phyloP scores from a whole-genome alignment of 1,284 basidiomycete species.

The Blastosporella zonata region DNA sequence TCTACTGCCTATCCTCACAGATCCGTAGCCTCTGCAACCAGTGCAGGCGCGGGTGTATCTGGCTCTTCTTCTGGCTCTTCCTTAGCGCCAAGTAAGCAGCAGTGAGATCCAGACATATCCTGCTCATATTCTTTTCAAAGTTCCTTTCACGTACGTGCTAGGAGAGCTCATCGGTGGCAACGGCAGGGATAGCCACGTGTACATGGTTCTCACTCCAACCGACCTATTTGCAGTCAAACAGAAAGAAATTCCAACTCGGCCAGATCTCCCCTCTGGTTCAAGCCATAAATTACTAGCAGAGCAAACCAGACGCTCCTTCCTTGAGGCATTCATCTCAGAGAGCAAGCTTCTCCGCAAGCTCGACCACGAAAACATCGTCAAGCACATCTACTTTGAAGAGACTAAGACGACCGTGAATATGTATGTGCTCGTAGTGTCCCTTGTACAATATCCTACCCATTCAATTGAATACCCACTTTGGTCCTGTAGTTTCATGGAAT shows the following conservation, averaged over 20 bases:
- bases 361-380: conserved; percentile 16
- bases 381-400: conserved; percentile 15
- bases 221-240: conserved; percentile 17
- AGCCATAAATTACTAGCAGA: neutral
- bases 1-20: neutral
- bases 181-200: conserved; percentile 14
- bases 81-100: conserved; percentile 13
- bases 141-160: conserved; percentile 11
- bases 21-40: neutral
- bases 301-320: conserved; percentile 8
- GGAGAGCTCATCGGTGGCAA: conserved; percentile 14
- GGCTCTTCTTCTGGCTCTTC: neutral
- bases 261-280: neutral
- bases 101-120: conserved; percentile 5
- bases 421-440: conserved; percentile 10
- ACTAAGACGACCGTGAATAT: conserved; percentile 14
- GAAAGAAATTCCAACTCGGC: conserved; percentile 13
- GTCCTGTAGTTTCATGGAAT: conserved; percentile 72
- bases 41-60: neutral
- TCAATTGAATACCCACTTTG: conserved; percentile 1
- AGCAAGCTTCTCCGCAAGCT: conserved; percentile 14
- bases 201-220: conserved; percentile 13
- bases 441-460: neutral
- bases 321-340: conserved; percentile 13
- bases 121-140: conserved; percentile 11